These are phyloP conservation scores for Yamadazyma diddensiae DNA, from an alignment of 1,139 yeast genomes.

Conservation along the genomic window DNA sequence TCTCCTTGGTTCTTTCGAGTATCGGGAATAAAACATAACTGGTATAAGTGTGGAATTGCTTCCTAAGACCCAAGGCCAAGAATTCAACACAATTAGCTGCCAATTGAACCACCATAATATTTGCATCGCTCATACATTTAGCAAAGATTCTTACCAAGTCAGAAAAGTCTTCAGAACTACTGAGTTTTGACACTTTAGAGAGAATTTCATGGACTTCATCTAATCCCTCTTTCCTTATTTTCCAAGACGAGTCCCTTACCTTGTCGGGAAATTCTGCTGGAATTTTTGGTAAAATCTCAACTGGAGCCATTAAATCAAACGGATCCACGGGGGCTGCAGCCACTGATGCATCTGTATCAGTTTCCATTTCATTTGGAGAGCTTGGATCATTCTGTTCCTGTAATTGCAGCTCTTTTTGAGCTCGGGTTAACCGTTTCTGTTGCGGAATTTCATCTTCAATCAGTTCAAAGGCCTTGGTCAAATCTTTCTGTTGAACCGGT, in stretches of 20 bases:
- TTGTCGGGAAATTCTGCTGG: conserved; percentile 61
- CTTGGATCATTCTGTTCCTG: no score
- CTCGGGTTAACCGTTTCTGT: conserved; percentile 56
- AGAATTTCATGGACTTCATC: conserved; percentile 62
- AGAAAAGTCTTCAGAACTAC: conserved; percentile 51
- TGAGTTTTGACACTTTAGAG: conserved; percentile 45
- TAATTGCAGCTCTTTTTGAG: conserved; percentile 37
- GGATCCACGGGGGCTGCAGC: conserved; percentile 26
- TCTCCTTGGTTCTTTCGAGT: conserved; percentile 84
- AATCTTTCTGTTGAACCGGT: conserved; percentile 89
- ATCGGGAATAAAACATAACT: conserved; percentile 56
- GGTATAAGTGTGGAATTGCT: conserved; percentile 54
- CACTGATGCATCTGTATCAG: conserved; percentile 10
- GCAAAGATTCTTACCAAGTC: conserved; percentile 59
- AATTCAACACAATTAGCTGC: conserved; percentile 69
- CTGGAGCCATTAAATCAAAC: conserved; percentile 39
- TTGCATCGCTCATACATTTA: conserved; percentile 85
- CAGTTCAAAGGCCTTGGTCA: conserved; percentile 66
- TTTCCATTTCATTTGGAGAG: conserved; percentile 27
- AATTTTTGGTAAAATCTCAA: conserved; percentile 60
- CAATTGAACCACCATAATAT: conserved; percentile 78
- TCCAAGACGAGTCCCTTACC: conserved; percentile 74
- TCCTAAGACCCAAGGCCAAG: conserved; percentile 66
- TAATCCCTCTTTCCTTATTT: conserved; percentile 83
- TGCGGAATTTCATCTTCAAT: conserved; percentile 43